Base-by-base conservation (phyloP, 2,329 filamentous ascomycete genomes). In the Aspergillus tamarii region DNA sequence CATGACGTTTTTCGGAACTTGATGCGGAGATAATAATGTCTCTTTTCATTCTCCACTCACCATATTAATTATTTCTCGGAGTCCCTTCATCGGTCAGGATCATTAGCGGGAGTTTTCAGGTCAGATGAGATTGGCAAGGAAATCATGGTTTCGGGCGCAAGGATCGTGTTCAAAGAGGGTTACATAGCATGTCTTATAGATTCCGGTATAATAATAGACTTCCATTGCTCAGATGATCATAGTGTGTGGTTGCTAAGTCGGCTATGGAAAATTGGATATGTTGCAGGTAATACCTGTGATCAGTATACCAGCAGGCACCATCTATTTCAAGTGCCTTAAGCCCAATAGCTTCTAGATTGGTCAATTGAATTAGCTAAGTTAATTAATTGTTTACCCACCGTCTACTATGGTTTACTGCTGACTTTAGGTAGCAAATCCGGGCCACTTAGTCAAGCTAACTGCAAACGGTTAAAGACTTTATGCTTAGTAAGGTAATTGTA, bases 1-100 rank as follows among this genome's bases (percentile, higher is more conserved):
- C 61, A 67, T 69, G 67, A 69, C 66, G 67, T 67, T 62, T 54
- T 30, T 61, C 48, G 62, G 59, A 28, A 28, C 8, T n/a, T 14
- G 50, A 32, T 53, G 50, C 57, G 57, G 41, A 21, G 26, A 41
- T 28, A 45, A 23, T 14, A 12, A 36, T 14, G 34, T 34, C 46
- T 43, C 59, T 55, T 14, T 52, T n/a, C 10, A 50, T 50, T 50
- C 46, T 50, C 46, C 23, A 48, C 41, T 19, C 41, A 23, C 43
- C n/a, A 16, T 48, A 28, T 14, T 28, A 48, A 48, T 48, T 28
- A 19, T 48, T 12, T 48, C 21, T 48, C 11, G 48, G 23, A 41
- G 34, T n/a, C 59, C 59, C 26, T 52, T n/a, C 48, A 52, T 52
- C 16, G 28, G 48, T 34, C 48, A n/a, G 16, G 21, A 21, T 28